Evolutionary conservation across 2,329 filamentous ascomycete species (phyloP), one percentile per base, ranked within the genome.

Genomic region (Fusarium sp.): DNA sequence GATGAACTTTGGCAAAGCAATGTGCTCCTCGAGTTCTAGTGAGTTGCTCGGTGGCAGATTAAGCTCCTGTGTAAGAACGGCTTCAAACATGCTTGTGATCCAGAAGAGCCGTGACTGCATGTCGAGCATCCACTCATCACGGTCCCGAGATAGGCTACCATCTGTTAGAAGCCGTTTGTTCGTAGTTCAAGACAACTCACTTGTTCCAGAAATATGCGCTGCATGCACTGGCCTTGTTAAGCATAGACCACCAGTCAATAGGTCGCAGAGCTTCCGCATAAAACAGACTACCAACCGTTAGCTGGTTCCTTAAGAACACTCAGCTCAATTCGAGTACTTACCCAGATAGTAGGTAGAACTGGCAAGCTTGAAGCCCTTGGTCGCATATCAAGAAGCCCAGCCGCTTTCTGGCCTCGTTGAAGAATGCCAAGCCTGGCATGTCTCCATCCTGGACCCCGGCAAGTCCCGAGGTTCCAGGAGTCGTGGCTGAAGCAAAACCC

Each of bases 41-140:
- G 68, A 72, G 1, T 74, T 72, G 1, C 71, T 74, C 0, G 69
- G 72, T 1, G 72, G 72, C 0, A 74, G 68, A 8, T 74, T 60
- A 0, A 74, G 71, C 24, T 74, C 72, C 22, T 74, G 71, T 0
- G 71, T 74, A 1, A 74, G 66, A 1, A 74, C 72, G 0, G 72
- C 71, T 64, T 72, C 71, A 1, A 74, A 74, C 71, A 74, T 74
- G 51, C 71, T 74, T 10, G 72, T 74, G n/a, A 74, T 74, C 72
- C 72, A 74, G 14, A 74, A 74, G 0, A 74, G 65, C 2, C 72
- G 69, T 1, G 72, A 74, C 4, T 74, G 72, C 72, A 74, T 74
- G 16, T 74, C 72, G 0, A 74, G 62, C 72, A 74, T 74, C 72
- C 72, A 74, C 14, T 74, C 71, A 0, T 74, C 72, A 0, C 72